Evolutionary conservation across 78 protist genomes (phyloP), one percentile per base, ranked within the genome.

Genomic region (Parvularia atlantis): DNA sequence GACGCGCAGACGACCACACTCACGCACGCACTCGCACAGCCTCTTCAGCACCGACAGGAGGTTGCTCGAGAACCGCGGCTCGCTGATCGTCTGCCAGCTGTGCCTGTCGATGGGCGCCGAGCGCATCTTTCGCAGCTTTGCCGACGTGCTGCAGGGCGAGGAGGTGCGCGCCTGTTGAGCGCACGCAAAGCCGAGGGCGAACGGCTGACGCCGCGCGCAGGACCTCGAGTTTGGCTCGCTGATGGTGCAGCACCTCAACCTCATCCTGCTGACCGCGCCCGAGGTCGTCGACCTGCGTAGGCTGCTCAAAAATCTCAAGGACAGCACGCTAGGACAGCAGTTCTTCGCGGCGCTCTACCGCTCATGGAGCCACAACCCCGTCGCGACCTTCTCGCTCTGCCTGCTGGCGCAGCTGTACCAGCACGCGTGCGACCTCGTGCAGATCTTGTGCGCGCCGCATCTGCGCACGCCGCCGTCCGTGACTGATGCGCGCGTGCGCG

Each of bases 161-260:
- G 53, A n/a, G n/a, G n/a, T n/a, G 41, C 41, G 61, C n/a, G 35
- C 20, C 20, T 30, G n/a, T 22, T 62, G 66, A 33, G 20, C n/a
- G n/a, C n/a, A n/a, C n/a, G n/a, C n/a, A n/a, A n/a, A n/a, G n/a
- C n/a, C n/a, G n/a, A n/a, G n/a, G n/a, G n/a, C n/a, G n/a, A n/a
- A n/a, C n/a, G n/a, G n/a, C n/a, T n/a, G n/a, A n/a, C n/a, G 46
- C 46, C 46, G 19, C 19, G 28, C 3, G 35, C 41, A 62, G 50
- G 86, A 90, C 73, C 81, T 84, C 14, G 88, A 66, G 20, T 91
- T 91, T 36, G 85, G 77, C 11, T 39, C 81, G 44, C 39, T 33
- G 19, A 50, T 91, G 81, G 84, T 91, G 1, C 88, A 84, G 62
- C 60, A 78, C 7, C 87, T 92, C 57, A 90, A 89, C 66, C 33